Percentiles rank a stretch among this genome's conserved stretches.
These are phyloP conservation scores for Parasarocladium wereldwijsianum DNA, from an alignment of 2,329 filamentous ascomycete species.

Conservation along the genomic window DNA sequence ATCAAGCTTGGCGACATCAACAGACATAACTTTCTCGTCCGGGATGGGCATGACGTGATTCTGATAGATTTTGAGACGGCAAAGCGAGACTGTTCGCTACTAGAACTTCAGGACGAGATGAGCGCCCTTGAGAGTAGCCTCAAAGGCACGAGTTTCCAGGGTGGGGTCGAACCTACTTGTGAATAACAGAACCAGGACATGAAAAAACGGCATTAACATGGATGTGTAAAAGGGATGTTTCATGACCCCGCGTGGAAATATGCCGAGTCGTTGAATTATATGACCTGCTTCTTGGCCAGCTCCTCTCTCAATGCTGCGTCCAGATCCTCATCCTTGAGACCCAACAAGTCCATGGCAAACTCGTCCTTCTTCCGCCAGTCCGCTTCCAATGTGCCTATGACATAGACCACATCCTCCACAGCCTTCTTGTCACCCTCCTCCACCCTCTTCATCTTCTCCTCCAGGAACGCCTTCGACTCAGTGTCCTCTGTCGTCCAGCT, in stretches of 20 bases:
- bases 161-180: too few species aligned
- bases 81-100: slow-evolving; percentile 8
- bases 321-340: slow-evolving; percentile 29
- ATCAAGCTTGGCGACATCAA: slow-evolving; percentile 20
- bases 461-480: slow-evolving; percentile 24
- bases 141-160: too few species aligned
- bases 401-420: slow-evolving; percentile 33
- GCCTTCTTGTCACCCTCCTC: slow-evolving; percentile 22
- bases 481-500: slow-evolving; percentile 19
- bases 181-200: too few species aligned
- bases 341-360: slow-evolving; percentile 32
- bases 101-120: slow-evolving; percentile 12
- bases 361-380: slow-evolving; percentile 30
- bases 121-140: slow-evolving; percentile 3
- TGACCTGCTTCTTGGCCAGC: slow-evolving; percentile 12
- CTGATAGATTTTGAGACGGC: slow-evolving; percentile 19
- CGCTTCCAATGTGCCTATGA: slow-evolving; percentile 29
- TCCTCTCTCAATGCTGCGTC: slow-evolving; percentile 23
- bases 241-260: slow-evolving; percentile 2
- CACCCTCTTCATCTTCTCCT: slow-evolving; percentile 19
- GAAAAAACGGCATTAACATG: too few species aligned
- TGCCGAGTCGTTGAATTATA: too few species aligned
- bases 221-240: too few species aligned
- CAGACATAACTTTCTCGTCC: slow-evolving; percentile 19
- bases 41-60: slow-evolving; percentile 11